A percentile compares a stretch with the other conserved stretches of the same genome.
phyloP scores from a whole-genome alignment of 2,329 filamentous ascomycete species.

The Penicillium oxalicum region DNA sequence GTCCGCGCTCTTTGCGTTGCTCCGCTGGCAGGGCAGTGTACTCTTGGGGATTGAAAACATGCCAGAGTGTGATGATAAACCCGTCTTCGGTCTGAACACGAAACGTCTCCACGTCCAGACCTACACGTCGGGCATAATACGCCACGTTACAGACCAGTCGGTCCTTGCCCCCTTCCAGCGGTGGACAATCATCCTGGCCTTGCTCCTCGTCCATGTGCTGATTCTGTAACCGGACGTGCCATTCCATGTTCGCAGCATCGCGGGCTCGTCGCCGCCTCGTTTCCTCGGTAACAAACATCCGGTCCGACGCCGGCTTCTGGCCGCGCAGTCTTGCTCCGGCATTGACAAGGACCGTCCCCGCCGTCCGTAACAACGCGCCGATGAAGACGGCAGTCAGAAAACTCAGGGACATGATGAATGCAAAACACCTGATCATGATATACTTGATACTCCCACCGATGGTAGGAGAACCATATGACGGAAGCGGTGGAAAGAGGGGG shows the following conservation, averaged over 20 bases:
- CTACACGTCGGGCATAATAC: constrained; percentile 83
- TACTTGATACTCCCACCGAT: constrained; percentile 60
- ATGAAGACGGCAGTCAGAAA: constrained; percentile 73
- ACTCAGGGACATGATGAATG: constrained; percentile 68
- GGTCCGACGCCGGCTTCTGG: constrained; percentile 52
- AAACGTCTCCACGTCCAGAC: constrained; percentile 76
- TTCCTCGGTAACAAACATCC: constrained; percentile 73
- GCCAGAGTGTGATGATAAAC: constrained; percentile 83
- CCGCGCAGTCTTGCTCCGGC: constrained; percentile 52
- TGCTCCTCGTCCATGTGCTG: constrained; percentile 38
- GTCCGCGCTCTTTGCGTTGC: constrained; percentile 46
- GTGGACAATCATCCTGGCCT: constrained; percentile 52
- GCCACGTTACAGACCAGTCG: constrained; percentile 69
- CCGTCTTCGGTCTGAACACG: constrained; percentile 90
- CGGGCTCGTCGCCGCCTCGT: constrained; percentile 52
- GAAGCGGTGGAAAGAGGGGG: constrained; percentile 71
- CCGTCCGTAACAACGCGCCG: constrained; percentile 64
- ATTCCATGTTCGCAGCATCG: constrained; percentile 54
- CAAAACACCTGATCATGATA: constrained; percentile 57
- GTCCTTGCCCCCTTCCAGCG: constrained; percentile 75
- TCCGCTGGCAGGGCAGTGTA: constrained; percentile 52
- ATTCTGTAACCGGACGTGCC: constrained; percentile 47
- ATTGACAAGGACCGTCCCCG: constrained; percentile 49
- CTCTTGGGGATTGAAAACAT: constrained; percentile 77
- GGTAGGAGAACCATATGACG: constrained; percentile 72